phyloP scores from a whole-genome alignment of 2,329 filamentous ascomycete genomes.

The Teratosphaeria epicoccoides region DNA sequence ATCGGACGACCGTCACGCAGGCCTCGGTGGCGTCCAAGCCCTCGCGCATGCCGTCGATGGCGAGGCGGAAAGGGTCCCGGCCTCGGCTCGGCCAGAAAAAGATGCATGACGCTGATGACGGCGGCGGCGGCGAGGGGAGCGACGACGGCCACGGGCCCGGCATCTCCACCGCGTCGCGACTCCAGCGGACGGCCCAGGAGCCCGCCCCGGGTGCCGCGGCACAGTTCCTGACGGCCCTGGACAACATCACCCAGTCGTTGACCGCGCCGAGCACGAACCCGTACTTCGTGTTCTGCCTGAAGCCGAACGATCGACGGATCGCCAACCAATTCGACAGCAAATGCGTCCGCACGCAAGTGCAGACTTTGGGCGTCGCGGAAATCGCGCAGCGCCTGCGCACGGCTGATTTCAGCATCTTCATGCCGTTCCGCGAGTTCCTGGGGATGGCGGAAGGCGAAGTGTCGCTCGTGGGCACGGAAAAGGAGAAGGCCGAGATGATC shows the following conservation, averaged over 20 bases:
- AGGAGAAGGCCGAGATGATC: conserved; percentile 82
- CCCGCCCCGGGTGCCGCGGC: conserved; percentile 78
- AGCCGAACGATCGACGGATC: conserved; percentile 92
- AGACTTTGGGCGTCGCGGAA: conserved; percentile 91
- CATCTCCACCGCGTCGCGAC: conserved; percentile 27
- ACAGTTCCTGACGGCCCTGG: conserved; percentile 80
- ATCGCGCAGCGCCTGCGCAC: conserved; percentile 88
- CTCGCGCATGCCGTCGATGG: conserved; percentile 82
- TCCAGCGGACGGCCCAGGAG: conserved; percentile 22
- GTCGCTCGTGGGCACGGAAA: conserved; percentile 80
- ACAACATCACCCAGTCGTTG: conserved; percentile 82
- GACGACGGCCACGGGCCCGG: conserved; percentile 25
- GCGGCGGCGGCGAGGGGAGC: conserved; percentile 34
- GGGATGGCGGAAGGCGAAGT: conserved; percentile 76
- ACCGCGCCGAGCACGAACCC: conserved; percentile 74
- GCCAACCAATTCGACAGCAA: conserved; percentile 99
- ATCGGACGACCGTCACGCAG: conserved; percentile 84
- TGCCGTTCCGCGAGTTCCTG: conserved; percentile 92
- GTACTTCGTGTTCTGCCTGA: conserved; percentile 95
- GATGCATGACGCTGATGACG: conserved; percentile 31
- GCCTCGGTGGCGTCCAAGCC: conserved; percentile 94
- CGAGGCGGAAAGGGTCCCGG: conserved; percentile 60
- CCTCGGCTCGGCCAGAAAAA: conserved; percentile 24
- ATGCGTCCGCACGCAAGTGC: conserved; percentile 86
- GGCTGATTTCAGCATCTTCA: conserved; percentile 89